These are phyloP conservation scores for Vachellia pachyceras DNA, from an alignment of 306 rosid species.

Conservation along the genomic window DNA sequence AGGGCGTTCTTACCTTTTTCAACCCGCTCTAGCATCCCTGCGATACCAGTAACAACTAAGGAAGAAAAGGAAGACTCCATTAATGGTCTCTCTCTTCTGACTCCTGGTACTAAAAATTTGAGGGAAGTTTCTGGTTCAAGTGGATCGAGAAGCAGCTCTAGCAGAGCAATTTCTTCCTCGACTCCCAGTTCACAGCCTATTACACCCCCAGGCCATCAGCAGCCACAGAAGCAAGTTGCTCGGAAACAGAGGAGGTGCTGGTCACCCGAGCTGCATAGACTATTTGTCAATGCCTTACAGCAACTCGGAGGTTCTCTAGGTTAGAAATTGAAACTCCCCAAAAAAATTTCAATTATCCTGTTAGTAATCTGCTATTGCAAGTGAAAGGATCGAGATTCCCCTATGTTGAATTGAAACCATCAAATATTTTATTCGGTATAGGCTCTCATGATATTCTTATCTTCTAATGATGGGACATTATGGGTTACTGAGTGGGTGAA, in stretches of 20 bases:
- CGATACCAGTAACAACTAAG: constrained; percentile 45
- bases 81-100: constrained; percentile 70
- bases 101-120: constrained; percentile 59
- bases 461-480: constrained; percentile 27
- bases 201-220: constrained; percentile 35
- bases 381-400: not conserved
- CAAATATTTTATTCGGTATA: not conserved
- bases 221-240: constrained; percentile 48
- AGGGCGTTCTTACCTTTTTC: constrained; percentile 68
- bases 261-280: constrained; percentile 76
- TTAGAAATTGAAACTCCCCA: constrained; percentile 38
- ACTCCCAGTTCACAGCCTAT: constrained; percentile 49
- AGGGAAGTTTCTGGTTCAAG: constrained; percentile 70
- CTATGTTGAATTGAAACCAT: constrained; percentile 36
- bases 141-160: constrained; percentile 56
- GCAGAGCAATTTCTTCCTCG: constrained; percentile 52
- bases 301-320: constrained; percentile 86
- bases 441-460: constrained; percentile 2
- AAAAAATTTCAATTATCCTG: not conserved
- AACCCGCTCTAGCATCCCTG: constrained; percentile 53
- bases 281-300: constrained; percentile 70
- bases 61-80: constrained; percentile 70
- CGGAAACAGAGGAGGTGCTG: constrained; percentile 86
- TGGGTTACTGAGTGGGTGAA: constrained; percentile 16
- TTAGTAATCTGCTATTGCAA: constrained; percentile 2